A percentile compares a stretch with the other conserved stretches of the same genome.
Conservation (phyloP, 73 alveolate species). For the Tetrahymena elliotti region DNA sequence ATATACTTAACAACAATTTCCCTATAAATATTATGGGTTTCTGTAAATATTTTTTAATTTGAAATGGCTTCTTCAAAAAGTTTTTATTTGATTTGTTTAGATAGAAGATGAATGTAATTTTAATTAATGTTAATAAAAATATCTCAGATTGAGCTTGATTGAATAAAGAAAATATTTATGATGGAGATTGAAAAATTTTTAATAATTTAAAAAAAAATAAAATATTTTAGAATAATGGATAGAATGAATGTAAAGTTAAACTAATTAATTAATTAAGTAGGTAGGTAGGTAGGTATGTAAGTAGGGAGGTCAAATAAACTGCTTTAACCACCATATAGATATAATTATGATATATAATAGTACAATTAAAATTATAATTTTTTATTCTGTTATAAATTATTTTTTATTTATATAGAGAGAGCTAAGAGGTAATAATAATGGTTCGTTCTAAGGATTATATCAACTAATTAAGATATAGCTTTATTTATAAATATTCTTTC, state of each 20-base stretch:
- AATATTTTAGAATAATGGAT: no score
- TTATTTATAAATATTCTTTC: no score
- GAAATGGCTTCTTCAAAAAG: background rate
- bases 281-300: no score
- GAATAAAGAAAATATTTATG: no score
- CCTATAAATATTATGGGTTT: background rate
- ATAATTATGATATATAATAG: background rate
- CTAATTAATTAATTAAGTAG: no score
- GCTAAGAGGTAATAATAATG: no score
- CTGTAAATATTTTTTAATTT: background rate
- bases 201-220: no score
- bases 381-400: background rate
- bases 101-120: background rate
- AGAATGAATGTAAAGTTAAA: background rate
- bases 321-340: background rate
- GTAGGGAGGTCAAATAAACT: background rate
- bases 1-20: background rate
- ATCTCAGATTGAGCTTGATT: no score
- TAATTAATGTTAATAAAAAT: no score
- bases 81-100: no score
- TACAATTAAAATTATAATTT: background rate
- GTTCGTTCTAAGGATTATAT: no score
- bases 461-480: no score
- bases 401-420: background rate
- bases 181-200: background rate